Percentiles rank a stretch among this genome's conserved stretches.
Conservation (phyloP, 2,329 filamentous ascomycete genomes). For the Diplodia intermedia region DNA sequence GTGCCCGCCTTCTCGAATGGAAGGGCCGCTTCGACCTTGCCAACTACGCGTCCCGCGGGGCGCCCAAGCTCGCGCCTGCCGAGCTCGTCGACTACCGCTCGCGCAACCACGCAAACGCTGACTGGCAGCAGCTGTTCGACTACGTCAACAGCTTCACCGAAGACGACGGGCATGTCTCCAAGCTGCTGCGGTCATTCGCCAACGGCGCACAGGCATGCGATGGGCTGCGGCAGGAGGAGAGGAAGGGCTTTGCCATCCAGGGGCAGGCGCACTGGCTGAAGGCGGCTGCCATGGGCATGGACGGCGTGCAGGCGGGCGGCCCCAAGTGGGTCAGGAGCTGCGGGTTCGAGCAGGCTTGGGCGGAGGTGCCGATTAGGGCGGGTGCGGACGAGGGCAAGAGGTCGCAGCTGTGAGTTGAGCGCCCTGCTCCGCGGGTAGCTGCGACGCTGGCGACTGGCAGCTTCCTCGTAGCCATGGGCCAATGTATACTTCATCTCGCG, state of each 20-base stretch:
- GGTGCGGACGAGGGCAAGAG: neutral
- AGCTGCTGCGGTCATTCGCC: slow-evolving; percentile 73
- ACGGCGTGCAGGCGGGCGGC: slow-evolving; percentile 63
- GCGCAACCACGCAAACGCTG: slow-evolving; percentile 38
- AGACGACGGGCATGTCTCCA: slow-evolving; percentile 84
- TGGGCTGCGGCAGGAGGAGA: neutral
- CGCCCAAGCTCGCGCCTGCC: slow-evolving; percentile 63
- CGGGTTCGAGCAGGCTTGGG: slow-evolving; percentile 72
- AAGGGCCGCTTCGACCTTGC: slow-evolving; percentile 78
- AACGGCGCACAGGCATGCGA: slow-evolving; percentile 63
- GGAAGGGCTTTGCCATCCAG: slow-evolving; percentile 42
- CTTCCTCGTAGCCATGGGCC: neutral
- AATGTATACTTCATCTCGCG: neutral
- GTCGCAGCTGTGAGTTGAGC: slow-evolving; percentile 3
- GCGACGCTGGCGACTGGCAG: neutral
- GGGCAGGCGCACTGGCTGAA: slow-evolving; percentile 65
- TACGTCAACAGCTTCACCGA: slow-evolving; percentile 53
- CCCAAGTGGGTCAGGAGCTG: slow-evolving; percentile 66
- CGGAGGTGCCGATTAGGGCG: slow-evolving; percentile 42
- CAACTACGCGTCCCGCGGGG: slow-evolving; percentile 73
- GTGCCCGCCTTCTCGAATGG: slow-evolving; percentile 77
- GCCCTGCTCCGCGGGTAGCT: no score
- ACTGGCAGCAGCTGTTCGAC: slow-evolving; percentile 55
- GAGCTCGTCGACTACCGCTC: neutral
- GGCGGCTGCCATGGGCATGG: slow-evolving; percentile 67